Percentiles rank a stretch among this genome's conserved stretches.
These are phyloP conservation scores for Pharnaceum exiguum DNA, from an alignment of 148 eudicot genomes.

Conservation along the genomic window DNA sequence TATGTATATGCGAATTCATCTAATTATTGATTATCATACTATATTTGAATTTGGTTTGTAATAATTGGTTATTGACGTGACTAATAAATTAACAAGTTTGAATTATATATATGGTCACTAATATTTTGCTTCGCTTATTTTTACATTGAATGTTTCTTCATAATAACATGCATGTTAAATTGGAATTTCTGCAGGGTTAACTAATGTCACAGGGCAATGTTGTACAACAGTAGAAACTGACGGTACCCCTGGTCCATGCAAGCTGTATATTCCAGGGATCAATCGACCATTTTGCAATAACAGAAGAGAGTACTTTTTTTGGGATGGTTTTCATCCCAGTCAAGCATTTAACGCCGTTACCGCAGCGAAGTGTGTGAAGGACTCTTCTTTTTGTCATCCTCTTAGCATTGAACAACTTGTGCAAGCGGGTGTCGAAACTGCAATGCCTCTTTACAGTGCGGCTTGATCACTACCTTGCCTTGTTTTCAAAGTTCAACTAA, in stretches of 20 bases:
- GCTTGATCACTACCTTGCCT: too few species aligned
- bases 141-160: background rate
- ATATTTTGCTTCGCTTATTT: background rate
- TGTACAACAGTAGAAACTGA: constrained; percentile 29
- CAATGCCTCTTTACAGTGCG: too few species aligned
- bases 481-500: too few species aligned
- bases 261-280: constrained; percentile 25
- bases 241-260: constrained; percentile 17
- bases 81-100: too few species aligned
- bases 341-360: constrained; percentile 24
- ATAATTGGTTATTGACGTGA: too few species aligned
- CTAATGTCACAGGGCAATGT: constrained; percentile 32
- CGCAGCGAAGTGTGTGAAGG: constrained; percentile 28
- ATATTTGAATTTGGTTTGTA: background rate
- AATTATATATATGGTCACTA: background rate
- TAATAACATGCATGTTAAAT: background rate
- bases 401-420: constrained; percentile 17
- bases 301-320: constrained; percentile 32
- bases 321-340: constrained; percentile 52
- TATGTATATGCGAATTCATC: constrained; percentile 1
- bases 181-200: constrained; percentile 27
- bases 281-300: constrained; percentile 21
- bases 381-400: constrained; percentile 21
- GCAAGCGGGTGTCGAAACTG: too few species aligned
- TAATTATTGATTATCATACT: background rate